Base-by-base conservation (phyloP, 2,329 filamentous ascomycete species). In the Incumbomyces lentus region DNA sequence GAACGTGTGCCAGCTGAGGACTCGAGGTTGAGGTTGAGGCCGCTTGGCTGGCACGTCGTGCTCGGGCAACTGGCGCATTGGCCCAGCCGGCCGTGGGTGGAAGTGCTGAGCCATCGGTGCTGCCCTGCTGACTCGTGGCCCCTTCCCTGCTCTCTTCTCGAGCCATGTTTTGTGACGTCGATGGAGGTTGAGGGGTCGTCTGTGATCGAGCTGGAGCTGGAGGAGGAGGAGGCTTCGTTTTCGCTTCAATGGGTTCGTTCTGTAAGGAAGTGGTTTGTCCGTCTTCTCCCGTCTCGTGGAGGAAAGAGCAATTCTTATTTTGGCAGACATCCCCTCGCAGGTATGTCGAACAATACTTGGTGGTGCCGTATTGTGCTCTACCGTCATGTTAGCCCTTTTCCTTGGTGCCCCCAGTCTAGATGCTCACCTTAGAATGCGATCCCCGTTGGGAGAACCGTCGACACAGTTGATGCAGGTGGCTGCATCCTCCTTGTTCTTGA, bases 291-390 rank as follows among this genome's bases (percentile, higher is more conserved):
- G 92, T 85, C 66, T 98, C 93, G 61, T 98, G 92, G 42, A 98
- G 68, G 64, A 98, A 98, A 79, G 95, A 98, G 71, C 92, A 98
- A 52, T 92, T 90, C 43, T 89, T 81, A 60, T 98, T 98, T 47
- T 86, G 88, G 66, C 92, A 98, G 55, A 82, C 84, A 65, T 98
- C 92, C 55, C 93, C 88, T 48, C 93, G 84, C 14, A 98, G 74
- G 72, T 93, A 98, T 3, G 92, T 90, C 0, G 92, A 98, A 64
- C 92, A 98, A 65, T 98, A 98, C 64, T 98, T 98, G 3, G 92
- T 98, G 0, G 92, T 98, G 18, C 92, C 92, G 54, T 82, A 82
- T 62, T 83, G 80, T 11, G 80, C 80, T 56, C 80, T 78, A 12
- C 3, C 48, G 37, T 39, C 30, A 39, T 19, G 22, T 12, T 48